Evolutionary conservation across 1,284 basidiomycete species (phyloP), one percentile per base, ranked within the genome.

Genomic region (Cystobasidiaceae sp.): DNA sequence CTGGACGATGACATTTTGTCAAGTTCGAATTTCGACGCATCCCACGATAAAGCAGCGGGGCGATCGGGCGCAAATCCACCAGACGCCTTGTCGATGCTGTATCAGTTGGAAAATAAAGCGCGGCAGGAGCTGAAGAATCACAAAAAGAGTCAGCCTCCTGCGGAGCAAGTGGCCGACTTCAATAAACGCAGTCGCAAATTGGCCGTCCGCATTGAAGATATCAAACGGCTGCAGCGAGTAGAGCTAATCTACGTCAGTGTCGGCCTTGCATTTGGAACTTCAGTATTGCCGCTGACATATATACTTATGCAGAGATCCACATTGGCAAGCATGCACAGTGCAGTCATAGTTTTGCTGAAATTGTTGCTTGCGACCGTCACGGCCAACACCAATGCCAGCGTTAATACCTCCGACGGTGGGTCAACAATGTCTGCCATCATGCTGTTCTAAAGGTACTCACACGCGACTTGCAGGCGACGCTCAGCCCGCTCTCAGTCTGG

Each of bases 261-360:
- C 30, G 2, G 30, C 6, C 25, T 32, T 27, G 6, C 25, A 44
- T n/a, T n/a, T n/a, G n/a, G n/a, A n/a, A n/a, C n/a, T n/a, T n/a
- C n/a, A n/a, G n/a, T n/a, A n/a, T n/a, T n/a, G n/a, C n/a, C n/a
- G n/a, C n/a, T n/a, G n/a, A n/a, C n/a, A n/a, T n/a, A n/a, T n/a
- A 0, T 56, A 17, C 25, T 17, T 34, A n/a, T 23, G 15, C 67
- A 78, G 77, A 75, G 78, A 73, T 82, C 87, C 21, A 86, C 89
- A 30, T 80, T 97, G 37, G 89, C 92, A 1, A 84, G 87, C 9
- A 78, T 94, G 61, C 87, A 88, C 43, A 87, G 86, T 50, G 90
- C 89, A 82, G 91, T 94, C 2, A 82, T 94, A 13, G 92, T 96
- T 8, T 79, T 94, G 28, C 81, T 93, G 67, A 97, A 96, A 77